Evolutionary conservation across 495 filamentous ascomycete species (phyloP).

Genomic region (Apiosordaria backusii): DNA sequence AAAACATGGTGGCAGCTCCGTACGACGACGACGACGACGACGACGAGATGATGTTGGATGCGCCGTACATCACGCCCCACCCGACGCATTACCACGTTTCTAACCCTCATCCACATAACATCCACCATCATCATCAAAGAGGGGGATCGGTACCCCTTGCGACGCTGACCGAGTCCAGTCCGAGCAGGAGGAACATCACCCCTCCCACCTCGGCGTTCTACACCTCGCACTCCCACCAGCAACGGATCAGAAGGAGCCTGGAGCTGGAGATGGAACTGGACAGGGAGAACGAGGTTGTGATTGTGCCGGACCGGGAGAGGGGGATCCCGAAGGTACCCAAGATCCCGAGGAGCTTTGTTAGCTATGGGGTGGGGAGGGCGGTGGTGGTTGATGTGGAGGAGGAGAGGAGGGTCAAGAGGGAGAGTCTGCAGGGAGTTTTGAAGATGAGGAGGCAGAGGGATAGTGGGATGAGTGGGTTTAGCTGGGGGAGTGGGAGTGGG

Average conservation of each 20-base stretch:
- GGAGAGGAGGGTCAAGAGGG: slow-evolving; percentile 10
- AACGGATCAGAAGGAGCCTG: neutral
- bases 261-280: slow-evolving; percentile 6
- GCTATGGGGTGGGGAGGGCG: neutral
- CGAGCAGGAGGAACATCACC: neutral
- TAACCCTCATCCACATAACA: neutral
- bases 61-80: neutral
- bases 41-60: neutral
- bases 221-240: neutral
- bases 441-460: neutral
- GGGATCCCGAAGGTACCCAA: slow-evolving; percentile 38
- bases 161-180: neutral
- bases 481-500: neutral
- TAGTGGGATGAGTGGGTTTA: neutral
- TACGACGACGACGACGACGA: neutral
- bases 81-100: neutral
- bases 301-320: slow-evolving; percentile 37
- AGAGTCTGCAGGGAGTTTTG: neutral
- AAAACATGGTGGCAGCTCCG: neutral
- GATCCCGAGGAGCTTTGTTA: slow-evolving; percentile 17
- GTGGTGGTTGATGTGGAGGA: slow-evolving; percentile 2
- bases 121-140: neutral
- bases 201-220: neutral
- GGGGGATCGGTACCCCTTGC: neutral
- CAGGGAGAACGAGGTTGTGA: slow-evolving; percentile 16